Conservation (phyloP, 2,329 filamentous ascomycete genomes). For the Akanthomyces muscarius region DNA sequence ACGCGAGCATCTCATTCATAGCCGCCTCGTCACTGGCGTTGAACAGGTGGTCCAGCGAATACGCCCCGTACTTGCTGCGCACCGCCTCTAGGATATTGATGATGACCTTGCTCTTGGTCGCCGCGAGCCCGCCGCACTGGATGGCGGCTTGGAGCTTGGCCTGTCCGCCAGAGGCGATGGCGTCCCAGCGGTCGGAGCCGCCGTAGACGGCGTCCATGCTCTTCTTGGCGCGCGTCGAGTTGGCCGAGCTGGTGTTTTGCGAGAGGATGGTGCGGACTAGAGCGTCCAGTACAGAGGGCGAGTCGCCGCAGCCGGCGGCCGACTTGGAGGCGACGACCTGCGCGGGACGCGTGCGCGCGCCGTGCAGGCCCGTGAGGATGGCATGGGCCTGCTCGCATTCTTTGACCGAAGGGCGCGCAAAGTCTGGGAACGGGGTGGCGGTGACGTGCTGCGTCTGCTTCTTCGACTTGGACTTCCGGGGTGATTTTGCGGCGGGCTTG, state of each 20-base stretch:
- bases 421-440: constrained; percentile 62
- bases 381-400: constrained; percentile 66
- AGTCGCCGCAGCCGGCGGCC: constrained; percentile 58
- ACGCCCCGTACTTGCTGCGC: constrained; percentile 38
- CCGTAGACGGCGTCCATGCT: constrained; percentile 44
- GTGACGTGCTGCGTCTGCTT: constrained; percentile 12
- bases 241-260: constrained; percentile 49
- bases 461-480: background rate
- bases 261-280: constrained; percentile 49
- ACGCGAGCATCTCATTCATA: constrained; percentile 47
- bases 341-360: constrained; percentile 57
- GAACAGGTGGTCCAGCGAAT: constrained; percentile 49
- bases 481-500: background rate
- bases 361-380: constrained; percentile 62
- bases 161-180: constrained; percentile 37
- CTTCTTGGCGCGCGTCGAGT: constrained; percentile 58
- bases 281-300: constrained; percentile 48
- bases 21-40: constrained; percentile 39
- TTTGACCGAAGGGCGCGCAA: constrained; percentile 58
- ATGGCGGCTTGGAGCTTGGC: constrained; percentile 55
- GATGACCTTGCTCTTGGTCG: constrained; percentile 70
- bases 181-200: constrained; percentile 40
- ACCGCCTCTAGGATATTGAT: constrained; percentile 65
- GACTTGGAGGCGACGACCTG: constrained; percentile 58
- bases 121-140: constrained; percentile 65